Evolutionary conservation across 2,329 filamentous ascomycete species (phyloP), one percentile per base, ranked within the genome.

Genomic region (Pyricularia sp.): DNA sequence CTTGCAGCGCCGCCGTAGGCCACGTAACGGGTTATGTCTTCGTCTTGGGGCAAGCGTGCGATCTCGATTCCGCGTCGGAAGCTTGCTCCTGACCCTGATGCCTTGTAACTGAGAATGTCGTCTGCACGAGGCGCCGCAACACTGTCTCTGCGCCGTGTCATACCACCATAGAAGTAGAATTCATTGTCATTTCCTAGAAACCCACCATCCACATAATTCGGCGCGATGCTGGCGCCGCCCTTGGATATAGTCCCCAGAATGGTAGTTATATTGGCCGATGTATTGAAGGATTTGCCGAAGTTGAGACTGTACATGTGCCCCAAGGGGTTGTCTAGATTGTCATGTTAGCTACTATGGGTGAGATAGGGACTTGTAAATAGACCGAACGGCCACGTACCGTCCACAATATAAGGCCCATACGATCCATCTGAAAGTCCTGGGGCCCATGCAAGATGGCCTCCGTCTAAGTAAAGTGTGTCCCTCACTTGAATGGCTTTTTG

Each of bases 381-480:
- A 1, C 59, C n/a, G 25, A 7, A 50, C 12, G 12, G n/a, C 55
- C 20, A 78, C 80, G 74, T 76, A 88, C 86, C 76, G 72, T 85
- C 81, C 30, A 71, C 71, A 9, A 69, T 69, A 0, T 69, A 20
- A 1, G 25, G 1, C 20, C 68, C 69, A 26, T 71, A 70, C 6
- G 73, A 70, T 3, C 84, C 86, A 72, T 85, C 80, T 2, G 78
- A 75, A 61, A 85, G 72, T 9, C 82, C 82, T 4, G 81, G 80
- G 59, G 77, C 70, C 86, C 87, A 90, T 70, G 71, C 81, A 17
- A 89, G 75, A n/a, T 14, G 33, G 6, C 89, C 89, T 55, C 89
- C 89, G 74, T 92, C 88, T 26, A 92, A 76, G 73, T 90, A 91
- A 20, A 90, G 78, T 1, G 83, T 88, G 72, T 91, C 87, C 61